phyloP scores from a whole-genome alignment of 2,329 filamentous ascomycete genomes.

The Penicillium polonicum region DNA sequence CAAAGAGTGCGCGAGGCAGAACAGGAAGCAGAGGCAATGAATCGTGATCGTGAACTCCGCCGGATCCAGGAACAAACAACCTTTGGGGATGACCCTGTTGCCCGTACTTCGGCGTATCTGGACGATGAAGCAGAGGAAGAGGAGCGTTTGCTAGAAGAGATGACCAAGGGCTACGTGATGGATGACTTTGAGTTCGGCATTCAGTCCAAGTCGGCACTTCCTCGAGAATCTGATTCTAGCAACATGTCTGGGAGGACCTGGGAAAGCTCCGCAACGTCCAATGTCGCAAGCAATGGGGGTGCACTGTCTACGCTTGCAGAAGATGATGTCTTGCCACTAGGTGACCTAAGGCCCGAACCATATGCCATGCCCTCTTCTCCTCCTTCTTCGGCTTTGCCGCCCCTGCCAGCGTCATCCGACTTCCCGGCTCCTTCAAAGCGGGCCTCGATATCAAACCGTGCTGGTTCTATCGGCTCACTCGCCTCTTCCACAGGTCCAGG shows the following conservation, averaged over 20 bases:
- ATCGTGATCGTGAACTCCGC: conserved; percentile 59
- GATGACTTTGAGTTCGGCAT: conserved; percentile 78
- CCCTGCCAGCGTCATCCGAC: conserved; percentile 48
- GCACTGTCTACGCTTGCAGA: conserved; percentile 73
- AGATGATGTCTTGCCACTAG: conserved; percentile 45
- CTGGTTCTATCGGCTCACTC: conserved; percentile 23
- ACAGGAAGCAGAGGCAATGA: conserved; percentile 63
- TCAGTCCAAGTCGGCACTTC: conserved; percentile 65
- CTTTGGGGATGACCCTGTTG: conserved; percentile 21
- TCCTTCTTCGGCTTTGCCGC: conserved; percentile 43
- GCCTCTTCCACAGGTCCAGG: conserved; percentile 39
- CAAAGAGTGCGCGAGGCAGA: conserved; percentile 73
- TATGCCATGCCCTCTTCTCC: conserved; percentile 36
- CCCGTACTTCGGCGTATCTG: conserved; percentile 46
- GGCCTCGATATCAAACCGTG: conserved; percentile 17
- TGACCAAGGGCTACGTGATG: conserved; percentile 78
- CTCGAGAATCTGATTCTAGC: conserved; percentile 80
- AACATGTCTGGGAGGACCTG: conserved; percentile 73
- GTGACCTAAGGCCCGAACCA: conserved; percentile 35
- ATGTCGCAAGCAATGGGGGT: conserved; percentile 66
- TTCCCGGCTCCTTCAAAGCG: conserved; percentile 23
- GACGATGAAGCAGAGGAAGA: conserved; percentile 69
- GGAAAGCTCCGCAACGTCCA: conserved; percentile 75
- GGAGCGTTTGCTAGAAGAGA: conserved; percentile 78
- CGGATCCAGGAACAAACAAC: conserved; percentile 36